These are phyloP conservation scores for Esteya vermicola DNA, from an alignment of 2,329 filamentous ascomycete species.

Conservation along the genomic window DNA sequence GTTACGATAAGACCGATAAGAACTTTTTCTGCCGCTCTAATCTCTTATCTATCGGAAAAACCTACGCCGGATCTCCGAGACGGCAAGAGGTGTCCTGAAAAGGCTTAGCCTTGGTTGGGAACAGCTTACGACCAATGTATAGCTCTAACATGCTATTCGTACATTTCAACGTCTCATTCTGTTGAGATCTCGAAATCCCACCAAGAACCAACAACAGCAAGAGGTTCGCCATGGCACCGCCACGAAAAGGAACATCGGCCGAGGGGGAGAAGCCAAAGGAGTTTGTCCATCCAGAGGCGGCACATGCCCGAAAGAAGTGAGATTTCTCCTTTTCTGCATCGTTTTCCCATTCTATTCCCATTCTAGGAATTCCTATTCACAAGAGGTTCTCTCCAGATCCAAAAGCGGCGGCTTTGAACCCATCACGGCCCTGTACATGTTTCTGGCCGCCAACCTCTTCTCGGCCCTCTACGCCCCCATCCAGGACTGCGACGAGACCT, in stretches of 20 bases:
- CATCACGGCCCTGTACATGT: constrained; percentile 67
- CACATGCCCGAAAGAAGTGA: constrained; percentile 38
- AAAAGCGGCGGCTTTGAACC: constrained; percentile 49
- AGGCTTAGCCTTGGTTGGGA: not conserved
- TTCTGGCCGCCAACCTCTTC: constrained; percentile 57
- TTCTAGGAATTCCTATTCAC: constrained; percentile 1
- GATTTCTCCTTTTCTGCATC: not conserved
- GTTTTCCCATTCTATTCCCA: not conserved
- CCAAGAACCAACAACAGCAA: no score
- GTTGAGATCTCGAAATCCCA: not conserved
- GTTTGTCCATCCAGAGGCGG: constrained; percentile 33
- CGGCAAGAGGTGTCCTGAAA: not conserved
- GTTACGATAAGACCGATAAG: constrained; percentile 6
- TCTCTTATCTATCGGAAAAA: constrained; percentile 8
- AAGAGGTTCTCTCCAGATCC: not conserved
- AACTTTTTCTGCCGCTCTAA: constrained; percentile 9
- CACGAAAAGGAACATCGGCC: constrained; percentile 15
- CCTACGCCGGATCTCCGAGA: not conserved
- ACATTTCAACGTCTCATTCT: not conserved
- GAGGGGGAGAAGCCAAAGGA: no score
- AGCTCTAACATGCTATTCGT: no score
- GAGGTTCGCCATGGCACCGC: constrained; percentile 29
- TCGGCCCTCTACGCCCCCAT: constrained; percentile 79
- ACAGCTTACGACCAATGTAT: not conserved
- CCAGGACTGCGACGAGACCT: constrained; percentile 96